phyloP scores from a whole-genome alignment of 495 filamentous ascomycete species.

The Pseudoneurospora amorphoporcata region DNA sequence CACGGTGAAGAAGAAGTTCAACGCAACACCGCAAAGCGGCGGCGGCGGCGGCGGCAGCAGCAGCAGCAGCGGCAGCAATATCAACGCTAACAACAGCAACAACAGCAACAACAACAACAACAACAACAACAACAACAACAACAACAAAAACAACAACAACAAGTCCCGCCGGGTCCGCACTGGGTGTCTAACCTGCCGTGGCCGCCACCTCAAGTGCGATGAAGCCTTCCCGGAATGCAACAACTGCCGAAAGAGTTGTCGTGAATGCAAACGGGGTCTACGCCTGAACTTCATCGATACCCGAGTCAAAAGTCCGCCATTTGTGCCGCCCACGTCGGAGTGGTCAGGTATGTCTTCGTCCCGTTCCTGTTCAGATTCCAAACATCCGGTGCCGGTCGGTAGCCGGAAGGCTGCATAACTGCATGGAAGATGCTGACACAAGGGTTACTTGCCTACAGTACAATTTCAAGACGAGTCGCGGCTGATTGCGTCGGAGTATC shows the following conservation, averaged over 20 bases:
- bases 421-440: slow-evolving; percentile 4
- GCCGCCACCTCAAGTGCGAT: slow-evolving; percentile 61
- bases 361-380: background rate
- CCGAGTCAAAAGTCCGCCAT: slow-evolving; percentile 58
- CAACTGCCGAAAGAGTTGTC: slow-evolving; percentile 83
- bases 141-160: slow-evolving; percentile 9
- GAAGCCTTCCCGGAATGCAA: slow-evolving; percentile 67
- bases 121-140: slow-evolving; percentile 33
- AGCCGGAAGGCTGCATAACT: background rate
- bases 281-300: slow-evolving; percentile 91
- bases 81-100: slow-evolving; percentile 11
- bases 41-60: background rate
- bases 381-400: background rate
- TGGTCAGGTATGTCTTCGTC: slow-evolving; percentile 46
- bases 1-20: background rate
- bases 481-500: slow-evolving; percentile 84
- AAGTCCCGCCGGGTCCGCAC: slow-evolving; percentile 65
- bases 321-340: slow-evolving; percentile 49
- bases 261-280: slow-evolving; percentile 77
- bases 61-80: slow-evolving; percentile 10
- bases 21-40: background rate
- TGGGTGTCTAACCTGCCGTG: slow-evolving; percentile 68
- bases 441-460: slow-evolving; percentile 25
- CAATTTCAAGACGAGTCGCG: slow-evolving; percentile 83
- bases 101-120: slow-evolving; percentile 32